Conservation (phyloP, 148 eudicot genomes). For the Vaccinium macrocarpon region DNA sequence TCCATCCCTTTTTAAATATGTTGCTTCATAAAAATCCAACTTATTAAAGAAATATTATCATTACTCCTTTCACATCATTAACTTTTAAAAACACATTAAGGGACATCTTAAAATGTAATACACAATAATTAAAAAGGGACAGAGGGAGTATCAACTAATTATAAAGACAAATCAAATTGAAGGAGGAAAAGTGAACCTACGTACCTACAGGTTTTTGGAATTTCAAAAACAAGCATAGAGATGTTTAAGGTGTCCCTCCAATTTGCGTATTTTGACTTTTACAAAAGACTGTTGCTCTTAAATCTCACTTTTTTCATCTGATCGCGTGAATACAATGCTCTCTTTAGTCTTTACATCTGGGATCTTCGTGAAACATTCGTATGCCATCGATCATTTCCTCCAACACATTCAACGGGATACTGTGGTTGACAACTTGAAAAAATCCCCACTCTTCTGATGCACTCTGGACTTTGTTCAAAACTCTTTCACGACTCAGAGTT, state of each 20-base stretch:
- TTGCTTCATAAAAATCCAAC: too few species aligned
- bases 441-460: conserved; percentile 19
- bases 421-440: not conserved
- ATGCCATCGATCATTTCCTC: not conserved
- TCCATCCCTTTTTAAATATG: too few species aligned
- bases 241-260: conserved; percentile 41
- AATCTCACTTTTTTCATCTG: conserved; percentile 13
- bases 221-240: conserved; percentile 10
- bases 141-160: not conserved
- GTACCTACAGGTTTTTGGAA: conserved; percentile 34
- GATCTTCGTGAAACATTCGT: conserved; percentile 34
- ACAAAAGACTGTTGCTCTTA: conserved; percentile 34
- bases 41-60: too few species aligned
- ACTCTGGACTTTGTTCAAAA: conserved; percentile 14
- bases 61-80: too few species aligned
- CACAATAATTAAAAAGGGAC: too few species aligned
- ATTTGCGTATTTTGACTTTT: conserved; percentile 8
- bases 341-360: conserved; percentile 30
- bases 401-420: not conserved
- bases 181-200: not conserved
- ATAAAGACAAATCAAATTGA: too few species aligned
- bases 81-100: too few species aligned
- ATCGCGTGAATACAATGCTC: conserved; percentile 31
- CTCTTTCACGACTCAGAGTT: not conserved
- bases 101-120: too few species aligned